Evolutionary conservation across 1,284 basidiomycete species (phyloP).

Genomic region (Coniophora puteana): DNA sequence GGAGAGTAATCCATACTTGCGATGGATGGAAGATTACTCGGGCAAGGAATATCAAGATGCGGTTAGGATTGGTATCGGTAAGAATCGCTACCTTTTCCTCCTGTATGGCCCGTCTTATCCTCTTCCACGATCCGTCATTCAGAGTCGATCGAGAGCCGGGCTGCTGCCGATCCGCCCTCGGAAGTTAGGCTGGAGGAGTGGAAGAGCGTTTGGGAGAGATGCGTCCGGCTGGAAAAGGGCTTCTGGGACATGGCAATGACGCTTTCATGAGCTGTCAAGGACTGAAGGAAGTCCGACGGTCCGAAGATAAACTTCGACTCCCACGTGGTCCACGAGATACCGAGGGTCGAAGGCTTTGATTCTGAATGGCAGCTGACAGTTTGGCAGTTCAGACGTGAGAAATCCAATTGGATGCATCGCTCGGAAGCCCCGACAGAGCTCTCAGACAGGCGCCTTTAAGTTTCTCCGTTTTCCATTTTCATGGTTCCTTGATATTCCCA

Average conservation of each 20-base stretch:
- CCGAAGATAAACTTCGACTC: too few species aligned
- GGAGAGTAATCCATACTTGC: conserved; percentile 68
- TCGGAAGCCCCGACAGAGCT: too few species aligned
- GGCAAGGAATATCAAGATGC: conserved; percentile 70
- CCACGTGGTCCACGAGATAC: too few species aligned
- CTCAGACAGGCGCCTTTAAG: too few species aligned
- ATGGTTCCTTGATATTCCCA: too few species aligned
- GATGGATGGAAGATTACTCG: conserved; percentile 85
- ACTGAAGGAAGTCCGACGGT: too few species aligned
- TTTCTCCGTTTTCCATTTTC: too few species aligned
- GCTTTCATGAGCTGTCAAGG: conserved; percentile 23
- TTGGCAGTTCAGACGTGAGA: too few species aligned
- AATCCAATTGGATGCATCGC: too few species aligned
- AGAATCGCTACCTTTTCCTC: conserved; percentile 15
- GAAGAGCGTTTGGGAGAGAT: conserved; percentile 73
- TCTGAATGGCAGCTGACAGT: too few species aligned
- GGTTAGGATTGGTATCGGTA: conserved; percentile 70
- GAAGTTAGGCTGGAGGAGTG: conserved; percentile 61
- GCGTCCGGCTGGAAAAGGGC: conserved; percentile 75
- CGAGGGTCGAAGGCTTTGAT: too few species aligned
- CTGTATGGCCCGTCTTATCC: not conserved
- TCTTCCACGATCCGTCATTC: conserved; percentile 3
- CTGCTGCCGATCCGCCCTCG: conserved; percentile 65
- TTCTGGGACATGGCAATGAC: conserved; percentile 89
- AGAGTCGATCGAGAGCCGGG: conserved; percentile 64